A percentile compares a stretch with the other conserved stretches of the same genome.
phyloP scores from a whole-genome alignment of 202 grass and related monocot genomes.

The Dendrocalamus latiflorus region DNA sequence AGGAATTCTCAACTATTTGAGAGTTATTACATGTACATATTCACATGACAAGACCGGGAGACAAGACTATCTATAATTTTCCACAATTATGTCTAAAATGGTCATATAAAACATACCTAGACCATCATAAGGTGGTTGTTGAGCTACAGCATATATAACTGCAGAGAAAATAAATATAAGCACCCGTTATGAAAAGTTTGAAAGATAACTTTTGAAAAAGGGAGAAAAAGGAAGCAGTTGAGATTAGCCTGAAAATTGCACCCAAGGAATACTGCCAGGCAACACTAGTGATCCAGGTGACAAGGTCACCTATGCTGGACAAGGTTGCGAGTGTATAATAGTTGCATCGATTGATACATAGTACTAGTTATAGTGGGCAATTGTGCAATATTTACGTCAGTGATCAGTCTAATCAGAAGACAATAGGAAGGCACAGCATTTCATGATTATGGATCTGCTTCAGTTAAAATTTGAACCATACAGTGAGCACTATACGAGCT shows the following conservation, averaged over 20 bases:
- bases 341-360: neutral
- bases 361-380: neutral
- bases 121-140: conserved; percentile 76
- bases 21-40: neutral
- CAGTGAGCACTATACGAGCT: neutral
- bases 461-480: neutral
- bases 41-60: neutral
- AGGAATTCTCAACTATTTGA: neutral
- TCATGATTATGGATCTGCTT: neutral
- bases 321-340: neutral
- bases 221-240: conserved; percentile 10
- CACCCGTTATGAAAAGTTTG: conserved; percentile 12
- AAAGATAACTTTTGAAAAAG: too few relatives aligned
- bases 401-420: neutral
- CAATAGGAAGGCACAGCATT: neutral
- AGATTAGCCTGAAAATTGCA: conserved; percentile 24
- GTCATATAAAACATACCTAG: conserved; percentile 43
- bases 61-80: neutral
- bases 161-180: conserved; percentile 36
- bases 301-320: neutral
- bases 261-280: neutral
- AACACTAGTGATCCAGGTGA: neutral
- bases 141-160: conserved; percentile 86
- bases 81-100: neutral
- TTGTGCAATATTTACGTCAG: neutral